Conservation (phyloP, 495 filamentous ascomycete genomes). For the Hypomontagnella submonticulosa region DNA sequence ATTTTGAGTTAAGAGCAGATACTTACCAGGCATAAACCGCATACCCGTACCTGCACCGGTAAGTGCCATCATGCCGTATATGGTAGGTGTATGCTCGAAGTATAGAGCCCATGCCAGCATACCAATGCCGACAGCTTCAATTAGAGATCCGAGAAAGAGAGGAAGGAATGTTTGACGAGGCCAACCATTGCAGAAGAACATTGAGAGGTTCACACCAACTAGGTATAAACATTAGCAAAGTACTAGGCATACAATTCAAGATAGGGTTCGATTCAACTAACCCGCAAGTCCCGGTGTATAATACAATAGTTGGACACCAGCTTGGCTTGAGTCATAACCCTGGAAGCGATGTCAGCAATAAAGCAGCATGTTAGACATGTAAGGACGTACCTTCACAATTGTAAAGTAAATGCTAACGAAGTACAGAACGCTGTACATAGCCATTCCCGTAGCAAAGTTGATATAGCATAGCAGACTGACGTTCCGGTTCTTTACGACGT, state of each 20-base stretch:
- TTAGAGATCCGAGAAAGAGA: conserved; percentile 60
- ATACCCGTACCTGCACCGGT: conserved; percentile 67
- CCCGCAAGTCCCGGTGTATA: conserved; percentile 58
- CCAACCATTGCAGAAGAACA: conserved; percentile 65
- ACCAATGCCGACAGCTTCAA: conserved; percentile 59
- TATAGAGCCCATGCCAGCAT: conserved; percentile 62
- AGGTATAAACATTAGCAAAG: neutral
- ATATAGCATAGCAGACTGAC: conserved; percentile 63
- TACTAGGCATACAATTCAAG: neutral
- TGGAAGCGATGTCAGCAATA: conserved; percentile 26
- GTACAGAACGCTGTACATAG: conserved; percentile 66
- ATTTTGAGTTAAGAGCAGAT: conserved; percentile 15
- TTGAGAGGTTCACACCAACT: conserved; percentile 65
- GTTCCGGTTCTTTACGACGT: conserved; percentile 61
- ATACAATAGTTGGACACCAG: conserved; percentile 63
- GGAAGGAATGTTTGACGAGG: conserved; percentile 66
- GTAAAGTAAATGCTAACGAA: conserved; percentile 70
- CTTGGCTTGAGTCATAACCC: conserved; percentile 55
- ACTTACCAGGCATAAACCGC: conserved; percentile 54
- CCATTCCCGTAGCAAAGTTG: conserved; percentile 64
- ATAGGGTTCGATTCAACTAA: conserved; percentile 33
- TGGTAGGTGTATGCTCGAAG: conserved; percentile 49
- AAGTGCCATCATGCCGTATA: conserved; percentile 70
- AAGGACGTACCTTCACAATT: conserved; percentile 52
- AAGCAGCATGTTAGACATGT: neutral